Evolutionary conservation across 1,284 basidiomycete genomes (phyloP).

Genomic region (Chiua sp.): DNA sequence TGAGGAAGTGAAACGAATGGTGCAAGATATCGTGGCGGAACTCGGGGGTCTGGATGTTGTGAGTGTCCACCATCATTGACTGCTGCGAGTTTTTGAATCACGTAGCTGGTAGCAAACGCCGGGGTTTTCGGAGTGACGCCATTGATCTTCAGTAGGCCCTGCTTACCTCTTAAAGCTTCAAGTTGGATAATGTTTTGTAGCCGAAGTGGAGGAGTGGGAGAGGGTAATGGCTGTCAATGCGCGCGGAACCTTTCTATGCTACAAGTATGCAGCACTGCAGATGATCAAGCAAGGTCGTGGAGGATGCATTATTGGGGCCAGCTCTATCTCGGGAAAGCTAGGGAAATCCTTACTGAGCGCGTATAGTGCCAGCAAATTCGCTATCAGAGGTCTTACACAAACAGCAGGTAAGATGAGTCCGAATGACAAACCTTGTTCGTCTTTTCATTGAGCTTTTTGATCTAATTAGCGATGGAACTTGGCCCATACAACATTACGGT

Average conservation of each 20-base stretch:
- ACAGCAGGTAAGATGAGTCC: slow-evolving; percentile 16
- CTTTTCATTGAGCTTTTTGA: slow-evolving; percentile 1
- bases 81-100: not conserved
- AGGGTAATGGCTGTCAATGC: slow-evolving; percentile 31
- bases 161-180: too few species aligned
- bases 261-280: slow-evolving; percentile 38
- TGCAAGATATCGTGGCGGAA: not conserved
- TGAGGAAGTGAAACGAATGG: slow-evolving; percentile 9
- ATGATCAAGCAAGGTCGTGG: slow-evolving; percentile 43
- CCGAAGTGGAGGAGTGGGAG: slow-evolving; percentile 29
- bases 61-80: not conserved
- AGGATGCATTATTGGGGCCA: slow-evolving; percentile 41
- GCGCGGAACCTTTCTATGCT: slow-evolving; percentile 36
- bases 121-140: not conserved
- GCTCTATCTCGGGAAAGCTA: slow-evolving; percentile 23
- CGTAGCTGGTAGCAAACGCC: slow-evolving; percentile 17
- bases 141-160: slow-evolving; percentile 9
- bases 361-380: slow-evolving; percentile 38
- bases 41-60: slow-evolving; percentile 18
- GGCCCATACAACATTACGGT: slow-evolving; percentile 30
- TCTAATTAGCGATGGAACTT: slow-evolving; percentile 29
- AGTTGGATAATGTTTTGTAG: slow-evolving; percentile 7
- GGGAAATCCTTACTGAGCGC: slow-evolving; percentile 1
- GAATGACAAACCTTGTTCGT: not conserved
- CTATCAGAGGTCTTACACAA: slow-evolving; percentile 36